Evolutionary conservation across 352 stramenopile genomes (phyloP).

Genomic region (Peronospora destructor): DNA sequence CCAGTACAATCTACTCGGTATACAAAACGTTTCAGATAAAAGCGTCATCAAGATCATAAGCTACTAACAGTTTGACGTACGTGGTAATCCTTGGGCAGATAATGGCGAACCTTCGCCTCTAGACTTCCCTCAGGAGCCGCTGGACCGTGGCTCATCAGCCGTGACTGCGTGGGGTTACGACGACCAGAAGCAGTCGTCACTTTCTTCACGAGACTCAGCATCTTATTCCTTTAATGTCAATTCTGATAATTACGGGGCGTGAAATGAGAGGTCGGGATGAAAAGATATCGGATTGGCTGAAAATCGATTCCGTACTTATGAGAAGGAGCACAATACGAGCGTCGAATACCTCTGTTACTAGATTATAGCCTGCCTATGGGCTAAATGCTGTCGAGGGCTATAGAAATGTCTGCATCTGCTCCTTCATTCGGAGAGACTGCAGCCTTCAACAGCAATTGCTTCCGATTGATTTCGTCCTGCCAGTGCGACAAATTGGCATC

Average conservation of each 20-base stretch:
- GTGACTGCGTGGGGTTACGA: slow-evolving; percentile 46
- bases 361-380: slow-evolving; percentile 14
- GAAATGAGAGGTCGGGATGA: slow-evolving; percentile 22
- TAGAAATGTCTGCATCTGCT: slow-evolving; percentile 2
- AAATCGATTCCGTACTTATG: slow-evolving; percentile 3
- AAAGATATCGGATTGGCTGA: not conserved
- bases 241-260: not conserved
- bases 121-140: slow-evolving; percentile 58
- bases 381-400: slow-evolving; percentile 7
- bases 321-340: too few relatives aligned
- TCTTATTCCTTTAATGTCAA: slow-evolving; percentile 14
- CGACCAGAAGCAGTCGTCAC: slow-evolving; percentile 30
- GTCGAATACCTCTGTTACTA: too few relatives aligned
- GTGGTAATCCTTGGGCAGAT: slow-evolving; percentile 82
- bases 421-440: slow-evolving; percentile 8
- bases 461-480: slow-evolving; percentile 57
- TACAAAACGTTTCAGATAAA: slow-evolving; percentile 5
- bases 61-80: slow-evolving; percentile 30
- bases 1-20: slow-evolving; percentile 66
- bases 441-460: slow-evolving; percentile 21
- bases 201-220: slow-evolving; percentile 79
- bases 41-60: too few relatives aligned
- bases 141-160: slow-evolving; percentile 69
- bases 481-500: slow-evolving; percentile 62
- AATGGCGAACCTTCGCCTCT: slow-evolving; percentile 79